phyloP scores from a whole-genome alignment of 495 filamentous ascomycete species.

The Aspergillus bertholletiae region DNA sequence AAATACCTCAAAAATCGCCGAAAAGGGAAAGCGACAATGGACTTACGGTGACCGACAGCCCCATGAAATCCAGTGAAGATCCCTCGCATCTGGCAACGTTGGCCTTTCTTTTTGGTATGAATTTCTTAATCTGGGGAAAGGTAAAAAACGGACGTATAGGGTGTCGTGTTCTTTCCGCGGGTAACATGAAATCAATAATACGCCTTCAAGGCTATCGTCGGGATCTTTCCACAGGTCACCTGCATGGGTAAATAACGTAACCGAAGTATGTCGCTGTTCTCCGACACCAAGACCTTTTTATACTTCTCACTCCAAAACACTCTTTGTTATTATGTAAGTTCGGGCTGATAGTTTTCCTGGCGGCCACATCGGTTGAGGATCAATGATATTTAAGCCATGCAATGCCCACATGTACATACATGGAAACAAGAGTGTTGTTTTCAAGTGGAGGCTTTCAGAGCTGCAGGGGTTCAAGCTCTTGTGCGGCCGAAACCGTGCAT shows the following conservation, averaged over 20 bases:
- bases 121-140: background rate
- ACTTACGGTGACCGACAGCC: background rate
- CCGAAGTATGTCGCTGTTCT: no score
- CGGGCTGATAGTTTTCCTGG: no score
- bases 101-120: background rate
- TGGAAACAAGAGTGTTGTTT: no score
- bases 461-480: background rate
- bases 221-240: background rate
- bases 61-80: background rate
- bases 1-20: background rate
- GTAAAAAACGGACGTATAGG: background rate
- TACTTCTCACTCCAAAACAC: background rate
- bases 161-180: constrained; percentile 11
- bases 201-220: constrained; percentile 8
- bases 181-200: constrained; percentile 12
- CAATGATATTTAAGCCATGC: no score
- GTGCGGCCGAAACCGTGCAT: background rate
- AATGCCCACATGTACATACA: no score
- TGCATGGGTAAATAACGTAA: no score
- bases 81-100: background rate
- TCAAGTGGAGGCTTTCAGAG: no score
- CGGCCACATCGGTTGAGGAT: no score
- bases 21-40: background rate
- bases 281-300: background rate
- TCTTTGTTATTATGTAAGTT: no score